These are phyloP conservation scores for Dictyophora rubrovolvata DNA, from an alignment of 768 basidiomycete species.

Conservation along the genomic window DNA sequence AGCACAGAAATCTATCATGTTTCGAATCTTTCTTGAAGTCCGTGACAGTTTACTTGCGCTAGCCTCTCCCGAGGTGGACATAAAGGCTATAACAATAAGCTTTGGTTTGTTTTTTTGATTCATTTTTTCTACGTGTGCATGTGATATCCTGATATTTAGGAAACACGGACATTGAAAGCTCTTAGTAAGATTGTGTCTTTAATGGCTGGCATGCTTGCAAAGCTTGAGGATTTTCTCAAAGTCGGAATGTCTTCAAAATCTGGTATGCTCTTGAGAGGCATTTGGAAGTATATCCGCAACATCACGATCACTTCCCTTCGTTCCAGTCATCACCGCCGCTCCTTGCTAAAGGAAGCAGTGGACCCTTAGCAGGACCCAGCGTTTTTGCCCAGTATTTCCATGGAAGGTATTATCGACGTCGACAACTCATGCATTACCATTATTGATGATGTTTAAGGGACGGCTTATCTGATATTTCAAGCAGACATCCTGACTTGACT, in stretches of 20 bases:
- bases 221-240: constrained; percentile 19
- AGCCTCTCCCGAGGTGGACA: constrained; percentile 74
- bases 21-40: neutral
- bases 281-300: constrained; percentile 42
- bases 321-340: constrained; percentile 40
- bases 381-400: constrained; percentile 82
- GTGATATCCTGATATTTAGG: constrained; percentile 31
- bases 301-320: constrained; percentile 50
- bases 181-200: constrained; percentile 31
- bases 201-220: too few relatives aligned
- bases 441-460: constrained; percentile 35
- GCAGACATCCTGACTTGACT: constrained; percentile 58
- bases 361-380: constrained; percentile 59
- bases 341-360: constrained; percentile 50
- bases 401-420: constrained; percentile 38
- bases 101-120: constrained; percentile 45
- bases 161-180: constrained; percentile 56
- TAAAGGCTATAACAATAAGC: constrained; percentile 63
- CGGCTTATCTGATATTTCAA: constrained; percentile 51
- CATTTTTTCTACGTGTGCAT: neutral
- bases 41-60: constrained; percentile 58
- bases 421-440: neutral
- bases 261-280: constrained; percentile 60
- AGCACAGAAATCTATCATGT: constrained; percentile 15
- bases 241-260: constrained; percentile 64